Evolutionary conservation across 73 alveolate species (phyloP).

Genomic region (Paramecium primaurelia): DNA sequence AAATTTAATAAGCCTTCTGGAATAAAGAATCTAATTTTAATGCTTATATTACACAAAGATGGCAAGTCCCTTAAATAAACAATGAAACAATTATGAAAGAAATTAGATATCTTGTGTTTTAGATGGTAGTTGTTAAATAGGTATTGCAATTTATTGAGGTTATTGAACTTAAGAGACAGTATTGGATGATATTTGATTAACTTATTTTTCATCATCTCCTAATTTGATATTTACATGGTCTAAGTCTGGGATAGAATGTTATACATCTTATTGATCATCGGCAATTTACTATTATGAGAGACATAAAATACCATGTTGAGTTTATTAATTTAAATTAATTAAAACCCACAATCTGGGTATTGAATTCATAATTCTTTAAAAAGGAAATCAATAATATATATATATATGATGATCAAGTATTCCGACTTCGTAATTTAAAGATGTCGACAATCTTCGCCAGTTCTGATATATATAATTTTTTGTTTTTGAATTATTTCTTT

Average conservation of each 20-base stretch:
- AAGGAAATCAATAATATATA: background rate
- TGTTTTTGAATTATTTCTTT: background rate
- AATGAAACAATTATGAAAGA: background rate
- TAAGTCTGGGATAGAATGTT: conserved; percentile 15
- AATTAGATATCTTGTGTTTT: background rate
- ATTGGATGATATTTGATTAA: background rate
- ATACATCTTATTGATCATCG: background rate
- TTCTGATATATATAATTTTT: background rate
- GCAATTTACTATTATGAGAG: background rate
- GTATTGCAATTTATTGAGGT: background rate
- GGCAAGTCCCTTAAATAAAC: background rate
- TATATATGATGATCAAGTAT: background rate
- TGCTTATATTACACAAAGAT: background rate
- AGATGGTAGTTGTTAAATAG: background rate
- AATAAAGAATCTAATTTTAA: background rate
- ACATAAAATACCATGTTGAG: conserved; percentile 7
- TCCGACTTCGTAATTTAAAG: conserved; percentile 10
- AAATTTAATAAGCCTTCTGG: background rate
- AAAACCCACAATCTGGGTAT: background rate
- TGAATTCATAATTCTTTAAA: background rate
- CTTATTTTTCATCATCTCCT: conserved; percentile 38
- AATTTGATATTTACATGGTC: background rate
- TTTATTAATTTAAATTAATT: background rate
- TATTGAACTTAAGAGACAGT: background rate
- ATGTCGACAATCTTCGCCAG: conserved; percentile 18